phyloP scores from a whole-genome alignment of 306 rosid genomes.

The Malus domestica region ASM211411v1 NC_041789.1:28405501-28406000 shows the following conservation, averaged over 20 bases:
- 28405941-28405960: not conserved
- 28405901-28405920: slow-evolving; percentile 69
- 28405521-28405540: slow-evolving; percentile 61
- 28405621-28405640: too few species aligned
- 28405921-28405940: not conserved
- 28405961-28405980: too few species aligned
- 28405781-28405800: slow-evolving; percentile 59
- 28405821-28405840: slow-evolving; percentile 52
- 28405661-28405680: not conserved
- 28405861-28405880: slow-evolving; percentile 93
- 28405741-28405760: slow-evolving; percentile 78
- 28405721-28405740: slow-evolving; percentile 34
- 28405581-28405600: slow-evolving; percentile 49
- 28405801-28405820: slow-evolving; percentile 81
- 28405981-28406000: too few species aligned
- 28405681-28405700: not conserved
- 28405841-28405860: slow-evolving; percentile 62
- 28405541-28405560: slow-evolving; percentile 67
- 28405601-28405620: not conserved
- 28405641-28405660: not conserved
- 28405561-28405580: slow-evolving; percentile 59
- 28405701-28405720: slow-evolving; percentile 42
- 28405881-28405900: slow-evolving; percentile 61
- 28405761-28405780: slow-evolving; percentile 40
- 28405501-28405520: slow-evolving; percentile 87